Conservation (phyloP, 345 rosid species). For the Gossypium anomalum region DNA sequence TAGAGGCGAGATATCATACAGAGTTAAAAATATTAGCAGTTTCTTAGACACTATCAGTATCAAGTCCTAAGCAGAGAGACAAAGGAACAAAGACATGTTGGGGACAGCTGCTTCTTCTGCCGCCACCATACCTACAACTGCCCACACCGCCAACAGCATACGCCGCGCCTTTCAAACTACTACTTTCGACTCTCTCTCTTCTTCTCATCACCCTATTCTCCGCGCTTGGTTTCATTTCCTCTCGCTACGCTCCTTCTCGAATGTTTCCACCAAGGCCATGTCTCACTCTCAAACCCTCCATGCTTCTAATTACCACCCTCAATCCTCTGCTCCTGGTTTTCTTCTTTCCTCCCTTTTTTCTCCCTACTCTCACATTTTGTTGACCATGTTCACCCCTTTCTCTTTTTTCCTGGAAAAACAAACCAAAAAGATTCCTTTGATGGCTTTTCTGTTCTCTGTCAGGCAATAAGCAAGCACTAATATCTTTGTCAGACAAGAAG, state of each 20-base stretch:
- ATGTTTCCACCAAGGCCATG: conserved; percentile 47
- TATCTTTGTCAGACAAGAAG: conserved; percentile 82
- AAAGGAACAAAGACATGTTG: background rate
- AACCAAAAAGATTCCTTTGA: background rate
- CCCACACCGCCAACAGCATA: conserved; percentile 8
- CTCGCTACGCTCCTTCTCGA: conserved; percentile 28
- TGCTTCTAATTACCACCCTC: conserved; percentile 24
- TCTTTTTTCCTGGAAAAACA: background rate
- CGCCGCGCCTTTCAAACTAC: conserved; percentile 12
- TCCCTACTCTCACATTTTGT: background rate
- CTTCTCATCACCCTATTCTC: conserved; percentile 18
- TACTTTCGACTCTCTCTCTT: conserved; percentile 18
- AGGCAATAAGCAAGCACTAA: conserved; percentile 74
- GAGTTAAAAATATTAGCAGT: no score
- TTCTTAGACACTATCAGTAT: no score
- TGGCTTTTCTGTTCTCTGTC: conserved; percentile 14
- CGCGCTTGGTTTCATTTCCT: conserved; percentile 24
- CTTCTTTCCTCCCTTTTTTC: background rate
- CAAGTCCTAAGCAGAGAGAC: no score
- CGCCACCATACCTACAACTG: conserved; percentile 19
- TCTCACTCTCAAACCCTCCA: conserved; percentile 39
- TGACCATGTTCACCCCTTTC: background rate
- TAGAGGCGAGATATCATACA: no score
- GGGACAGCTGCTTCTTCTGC: background rate
- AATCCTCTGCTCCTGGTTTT: conserved; percentile 39